phyloP scores from a whole-genome alignment of 192 early-diverging fungal species.

The Borealophlyctis nickersoniae region DNA sequence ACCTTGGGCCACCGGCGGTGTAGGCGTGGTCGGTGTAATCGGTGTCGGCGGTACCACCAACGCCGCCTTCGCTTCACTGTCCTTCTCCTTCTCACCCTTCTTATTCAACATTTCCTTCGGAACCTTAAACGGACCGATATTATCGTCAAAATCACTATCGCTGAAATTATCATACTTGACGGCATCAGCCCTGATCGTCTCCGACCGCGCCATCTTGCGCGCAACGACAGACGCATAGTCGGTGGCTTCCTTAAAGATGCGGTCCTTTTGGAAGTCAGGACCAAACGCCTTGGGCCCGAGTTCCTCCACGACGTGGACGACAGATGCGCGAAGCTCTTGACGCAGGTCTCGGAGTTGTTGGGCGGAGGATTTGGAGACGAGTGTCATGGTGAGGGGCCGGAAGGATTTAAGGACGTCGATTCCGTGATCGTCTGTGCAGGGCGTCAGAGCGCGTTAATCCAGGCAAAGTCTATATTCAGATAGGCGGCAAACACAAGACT shows the following conservation, averaged over 20 bases:
- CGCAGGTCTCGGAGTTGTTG: slow-evolving; percentile 65
- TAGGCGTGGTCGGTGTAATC: too few relatives aligned
- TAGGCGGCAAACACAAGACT: background rate
- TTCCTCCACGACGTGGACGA: slow-evolving; percentile 81
- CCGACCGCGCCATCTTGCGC: slow-evolving; percentile 3
- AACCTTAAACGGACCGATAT: too few relatives aligned
- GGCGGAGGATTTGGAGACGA: slow-evolving; percentile 43
- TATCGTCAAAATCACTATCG: too few relatives aligned
- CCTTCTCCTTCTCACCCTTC: too few relatives aligned
- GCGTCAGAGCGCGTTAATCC: too few relatives aligned
- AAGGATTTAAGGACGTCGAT: slow-evolving; percentile 63
- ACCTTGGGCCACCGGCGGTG: too few relatives aligned
- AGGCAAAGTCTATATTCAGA: too few relatives aligned
- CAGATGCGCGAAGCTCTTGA: slow-evolving; percentile 67
- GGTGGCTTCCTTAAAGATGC: slow-evolving; percentile 26
- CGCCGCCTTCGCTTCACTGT: too few relatives aligned
- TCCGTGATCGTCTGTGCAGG: slow-evolving; percentile 34
- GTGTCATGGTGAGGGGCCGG: slow-evolving; percentile 76
- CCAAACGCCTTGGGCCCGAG: slow-evolving; percentile 61
- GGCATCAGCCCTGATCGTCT: too few relatives aligned
- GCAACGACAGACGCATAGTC: background rate
- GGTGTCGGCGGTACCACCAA: too few relatives aligned
- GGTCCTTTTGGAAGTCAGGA: slow-evolving; percentile 36
- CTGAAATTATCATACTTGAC: too few relatives aligned
- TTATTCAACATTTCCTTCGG: too few relatives aligned